These are phyloP conservation scores for Trypanosoma lewisi DNA, from an alignment of 208 protist genomes.

Conservation along the genomic window DNA sequence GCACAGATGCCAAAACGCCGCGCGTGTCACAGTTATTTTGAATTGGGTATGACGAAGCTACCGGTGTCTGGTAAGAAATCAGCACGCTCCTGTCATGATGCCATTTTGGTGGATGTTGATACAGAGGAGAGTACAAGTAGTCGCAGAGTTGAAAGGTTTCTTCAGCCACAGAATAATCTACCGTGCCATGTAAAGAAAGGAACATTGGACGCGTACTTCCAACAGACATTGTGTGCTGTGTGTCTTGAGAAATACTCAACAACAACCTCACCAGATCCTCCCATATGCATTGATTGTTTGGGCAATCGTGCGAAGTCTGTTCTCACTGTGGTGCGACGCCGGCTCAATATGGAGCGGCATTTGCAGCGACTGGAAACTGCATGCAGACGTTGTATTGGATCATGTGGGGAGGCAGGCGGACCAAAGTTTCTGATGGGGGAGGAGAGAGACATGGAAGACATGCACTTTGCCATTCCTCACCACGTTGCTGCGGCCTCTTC, in stretches of 20 bases:
- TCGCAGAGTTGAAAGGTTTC: neutral
- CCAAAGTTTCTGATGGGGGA: neutral
- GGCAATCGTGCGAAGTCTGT: neutral
- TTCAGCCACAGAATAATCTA: too few relatives aligned
- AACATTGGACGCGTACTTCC: constrained; percentile 27
- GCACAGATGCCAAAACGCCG: constrained; percentile 49
- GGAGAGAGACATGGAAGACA: constrained; percentile 28
- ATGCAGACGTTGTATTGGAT: constrained; percentile 21
- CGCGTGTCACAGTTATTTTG: constrained; percentile 25
- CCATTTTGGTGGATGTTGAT: constrained; percentile 7
- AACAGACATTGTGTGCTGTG: constrained; percentile 22
- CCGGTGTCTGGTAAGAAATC: neutral
- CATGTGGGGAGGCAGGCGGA: constrained; percentile 21
- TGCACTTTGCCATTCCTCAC: constrained; percentile 27
- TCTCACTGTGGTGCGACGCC: constrained; percentile 9
- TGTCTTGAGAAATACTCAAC: constrained; percentile 7
- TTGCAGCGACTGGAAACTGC: constrained; percentile 30
- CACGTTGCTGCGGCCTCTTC: constrained; percentile 4
- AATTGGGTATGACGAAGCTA: neutral
- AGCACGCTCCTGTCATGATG: neutral
- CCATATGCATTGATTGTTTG: constrained; percentile 21
- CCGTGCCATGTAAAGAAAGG: neutral
- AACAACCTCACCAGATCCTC: constrained; percentile 2
- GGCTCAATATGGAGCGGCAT: constrained; percentile 16
- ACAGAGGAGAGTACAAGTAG: neutral